Conservation (phyloP, 2,329 filamentous ascomycete species). For the Fusarium denticulatum region DNA sequence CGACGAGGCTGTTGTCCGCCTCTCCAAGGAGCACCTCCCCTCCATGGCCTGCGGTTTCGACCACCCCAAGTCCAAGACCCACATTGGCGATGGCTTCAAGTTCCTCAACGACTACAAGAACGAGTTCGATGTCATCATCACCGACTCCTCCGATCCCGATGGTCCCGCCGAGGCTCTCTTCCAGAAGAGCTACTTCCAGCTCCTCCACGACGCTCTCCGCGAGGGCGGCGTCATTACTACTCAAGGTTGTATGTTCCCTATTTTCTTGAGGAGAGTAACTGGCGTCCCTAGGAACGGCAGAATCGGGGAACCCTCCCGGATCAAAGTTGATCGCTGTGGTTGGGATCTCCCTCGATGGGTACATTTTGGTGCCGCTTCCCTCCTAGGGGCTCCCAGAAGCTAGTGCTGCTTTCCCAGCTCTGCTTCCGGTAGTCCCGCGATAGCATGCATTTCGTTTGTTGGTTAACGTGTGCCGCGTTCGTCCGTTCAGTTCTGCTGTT, state of each 20-base stretch:
- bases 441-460: constrained; percentile 36
- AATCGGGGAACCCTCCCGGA: constrained; percentile 34
- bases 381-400: constrained; percentile 51
- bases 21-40: constrained; percentile 98
- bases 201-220: constrained; percentile 87
- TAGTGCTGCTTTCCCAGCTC: constrained; percentile 52
- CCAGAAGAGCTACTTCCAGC: constrained; percentile 98
- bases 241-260: constrained; percentile 99
- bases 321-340: constrained; percentile 33
- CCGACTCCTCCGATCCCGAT: constrained; percentile 96
- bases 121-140: constrained; percentile 99
- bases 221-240: constrained; percentile 99
- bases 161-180: constrained; percentile 96
- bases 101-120: constrained; percentile 97
- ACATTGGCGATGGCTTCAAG: constrained; percentile 98
- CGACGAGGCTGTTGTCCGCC: constrained; percentile 97
- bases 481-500: constrained; percentile 30
- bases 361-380: constrained; percentile 38
- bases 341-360: constrained; percentile 41
- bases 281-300: constrained; percentile 50
- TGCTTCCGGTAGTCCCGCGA: constrained; percentile 52
- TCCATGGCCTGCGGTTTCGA: constrained; percentile 93
- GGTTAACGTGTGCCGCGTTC: constrained; percentile 22
- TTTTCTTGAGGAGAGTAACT: constrained; percentile 57
- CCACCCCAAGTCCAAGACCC: constrained; percentile 91